Percentiles rank a stretch among this genome's conserved stretches.
Conservation (phyloP, 495 filamentous ascomycete genomes). For the Extremus antarcticus region DNA sequence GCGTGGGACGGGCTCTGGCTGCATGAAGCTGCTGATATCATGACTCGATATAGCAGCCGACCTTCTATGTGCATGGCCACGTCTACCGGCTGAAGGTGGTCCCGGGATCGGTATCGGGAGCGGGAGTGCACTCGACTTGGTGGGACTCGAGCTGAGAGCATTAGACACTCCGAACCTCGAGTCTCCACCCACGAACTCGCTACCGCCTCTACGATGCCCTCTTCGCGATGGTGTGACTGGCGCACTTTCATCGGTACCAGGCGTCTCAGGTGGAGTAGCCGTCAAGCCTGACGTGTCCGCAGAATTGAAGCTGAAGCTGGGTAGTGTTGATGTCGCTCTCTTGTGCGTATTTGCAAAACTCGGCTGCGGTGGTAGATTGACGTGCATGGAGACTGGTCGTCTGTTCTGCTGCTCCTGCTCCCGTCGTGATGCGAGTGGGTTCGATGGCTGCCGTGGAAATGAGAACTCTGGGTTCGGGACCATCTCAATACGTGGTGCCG, state of each 20-base stretch:
- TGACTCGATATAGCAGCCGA: conserved; percentile 81
- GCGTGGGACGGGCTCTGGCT: conserved; percentile 38
- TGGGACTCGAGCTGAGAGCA: conserved; percentile 51
- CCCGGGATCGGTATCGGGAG: conserved; percentile 38
- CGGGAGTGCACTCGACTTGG: conserved; percentile 48
- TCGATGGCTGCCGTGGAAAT: conserved; percentile 6
- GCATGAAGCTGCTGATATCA: conserved; percentile 65
- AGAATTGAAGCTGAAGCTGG: conserved; percentile 33
- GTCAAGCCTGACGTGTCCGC: conserved; percentile 10
- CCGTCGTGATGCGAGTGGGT: background rate
- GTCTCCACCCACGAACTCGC: conserved; percentile 71
- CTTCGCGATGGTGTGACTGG: conserved; percentile 32
- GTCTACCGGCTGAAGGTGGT: conserved; percentile 37
- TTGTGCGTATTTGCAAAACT: background rate
- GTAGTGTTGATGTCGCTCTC: conserved; percentile 24
- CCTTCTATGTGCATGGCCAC: conserved; percentile 73
- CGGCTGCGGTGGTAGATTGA: background rate
- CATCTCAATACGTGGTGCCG: conserved; percentile 16
- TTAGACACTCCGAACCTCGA: conserved; percentile 46
- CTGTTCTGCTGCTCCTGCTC: background rate
- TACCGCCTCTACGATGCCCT: conserved; percentile 61
- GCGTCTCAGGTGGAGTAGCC: conserved; percentile 22
- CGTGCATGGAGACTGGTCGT: conserved; percentile 15
- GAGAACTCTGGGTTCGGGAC: conserved; percentile 15
- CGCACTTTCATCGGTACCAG: conserved; percentile 8